Percentiles rank a stretch among this genome's conserved stretches.
Conservation (phyloP, 2,329 filamentous ascomycete species). For the Gnomoniopsis sp. region DNA sequence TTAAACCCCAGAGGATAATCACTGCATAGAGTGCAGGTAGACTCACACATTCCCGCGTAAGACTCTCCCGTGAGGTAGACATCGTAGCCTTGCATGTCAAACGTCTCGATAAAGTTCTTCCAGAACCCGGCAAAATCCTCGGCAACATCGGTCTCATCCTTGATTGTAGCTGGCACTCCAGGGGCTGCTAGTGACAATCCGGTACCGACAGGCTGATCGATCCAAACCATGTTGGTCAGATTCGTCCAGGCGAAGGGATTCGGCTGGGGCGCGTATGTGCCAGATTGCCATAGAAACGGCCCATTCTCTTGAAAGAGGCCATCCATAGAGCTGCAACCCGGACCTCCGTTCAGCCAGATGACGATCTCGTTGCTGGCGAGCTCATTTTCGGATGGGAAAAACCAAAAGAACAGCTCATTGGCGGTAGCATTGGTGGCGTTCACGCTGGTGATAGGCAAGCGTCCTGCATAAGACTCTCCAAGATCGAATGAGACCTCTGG, state of each 20-base stretch:
- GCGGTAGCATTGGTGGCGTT: conserved; percentile 36
- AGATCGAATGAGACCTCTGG: conserved; percentile 70
- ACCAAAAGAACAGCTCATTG: conserved; percentile 60
- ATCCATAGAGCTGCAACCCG: conserved; percentile 56
- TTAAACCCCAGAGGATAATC: background rate
- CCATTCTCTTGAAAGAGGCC: conserved; percentile 72
- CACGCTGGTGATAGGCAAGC: conserved; percentile 51
- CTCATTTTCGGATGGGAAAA: conserved; percentile 56
- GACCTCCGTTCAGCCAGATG: conserved; percentile 59
- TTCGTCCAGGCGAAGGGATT: conserved; percentile 70
- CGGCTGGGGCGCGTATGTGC: conserved; percentile 57
- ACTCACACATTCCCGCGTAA: conserved; percentile 47
- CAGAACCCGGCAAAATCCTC: conserved; percentile 69
- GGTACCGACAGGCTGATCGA: conserved; percentile 61
- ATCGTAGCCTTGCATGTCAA: conserved; percentile 58
- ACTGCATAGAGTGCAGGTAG: background rate
- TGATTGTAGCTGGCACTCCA: conserved; percentile 53
- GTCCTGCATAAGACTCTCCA: conserved; percentile 62
- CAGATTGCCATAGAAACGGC: conserved; percentile 63
- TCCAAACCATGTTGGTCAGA: conserved; percentile 70
- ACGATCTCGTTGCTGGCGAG: conserved; percentile 54
- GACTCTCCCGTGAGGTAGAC: conserved; percentile 68
- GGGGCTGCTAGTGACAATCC: conserved; percentile 57
- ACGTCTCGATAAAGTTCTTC: conserved; percentile 68
- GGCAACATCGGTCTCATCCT: conserved; percentile 60